phyloP scores from a whole-genome alignment of 106 monocot genomes.

The Dendrobium chrysotoxum region DNA sequence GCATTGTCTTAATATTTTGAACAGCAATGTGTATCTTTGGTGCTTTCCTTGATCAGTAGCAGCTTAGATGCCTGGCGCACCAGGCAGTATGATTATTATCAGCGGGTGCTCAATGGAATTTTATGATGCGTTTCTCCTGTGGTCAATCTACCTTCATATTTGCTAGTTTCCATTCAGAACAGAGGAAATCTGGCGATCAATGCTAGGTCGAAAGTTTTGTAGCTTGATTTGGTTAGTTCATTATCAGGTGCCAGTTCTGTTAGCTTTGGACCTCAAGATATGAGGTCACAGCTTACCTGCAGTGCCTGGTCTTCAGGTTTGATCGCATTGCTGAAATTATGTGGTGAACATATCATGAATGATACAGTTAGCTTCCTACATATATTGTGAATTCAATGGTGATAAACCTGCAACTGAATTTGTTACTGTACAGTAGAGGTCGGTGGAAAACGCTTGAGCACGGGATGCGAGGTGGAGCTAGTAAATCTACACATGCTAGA shows the following conservation, averaged over 20 bases:
- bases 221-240: neutral
- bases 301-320: neutral
- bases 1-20: constrained; percentile 12
- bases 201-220: constrained; percentile 7
- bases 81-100: constrained; percentile 96
- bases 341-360: neutral
- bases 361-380: neutral
- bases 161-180: constrained; percentile 8
- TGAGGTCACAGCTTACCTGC: neutral
- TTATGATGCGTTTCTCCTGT: constrained; percentile 32
- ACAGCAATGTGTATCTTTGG: constrained; percentile 99
- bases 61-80: constrained; percentile 99
- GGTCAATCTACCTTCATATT: constrained; percentile 4
- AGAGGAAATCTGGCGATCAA: constrained; percentile 11
- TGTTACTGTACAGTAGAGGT: constrained; percentile 31
- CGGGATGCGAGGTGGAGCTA: neutral
- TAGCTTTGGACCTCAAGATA: constrained; percentile 3
- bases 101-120: constrained; percentile 94
- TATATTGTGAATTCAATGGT: neutral
- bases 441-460: neutral
- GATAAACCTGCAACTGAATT: constrained; percentile 3
- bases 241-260: constrained; percentile 5
- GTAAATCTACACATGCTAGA: neutral
- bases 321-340: neutral
- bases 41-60: constrained; percentile 97